Percentiles rank a stretch among this genome's conserved stretches.
phyloP scores from a whole-genome alignment of 2,329 filamentous ascomycete genomes.

The Curvularia sp. region DNA sequence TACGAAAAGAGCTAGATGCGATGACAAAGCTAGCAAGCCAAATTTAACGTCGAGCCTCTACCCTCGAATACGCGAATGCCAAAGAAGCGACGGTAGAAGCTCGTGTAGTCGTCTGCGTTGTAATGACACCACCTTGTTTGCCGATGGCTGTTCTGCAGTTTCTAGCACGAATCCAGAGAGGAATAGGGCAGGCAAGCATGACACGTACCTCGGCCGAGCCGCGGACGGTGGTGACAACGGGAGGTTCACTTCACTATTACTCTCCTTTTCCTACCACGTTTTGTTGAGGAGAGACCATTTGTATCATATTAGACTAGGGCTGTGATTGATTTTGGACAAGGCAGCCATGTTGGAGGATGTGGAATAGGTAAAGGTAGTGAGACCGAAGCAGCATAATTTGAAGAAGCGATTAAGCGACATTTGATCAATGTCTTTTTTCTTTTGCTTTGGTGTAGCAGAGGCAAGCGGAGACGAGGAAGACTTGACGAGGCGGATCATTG shows the following conservation, averaged over 20 bases:
- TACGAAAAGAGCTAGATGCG: slow-evolving; percentile 37
- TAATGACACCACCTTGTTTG: slow-evolving; percentile 3
- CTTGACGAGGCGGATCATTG: not conserved
- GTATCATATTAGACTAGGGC: slow-evolving; percentile 20
- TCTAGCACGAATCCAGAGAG: not conserved
- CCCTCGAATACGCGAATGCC: slow-evolving; percentile 10
- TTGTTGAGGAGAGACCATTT: slow-evolving; percentile 10
- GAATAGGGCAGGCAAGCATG: slow-evolving; percentile 4
- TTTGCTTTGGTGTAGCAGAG: not conserved
- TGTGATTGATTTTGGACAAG: slow-evolving; percentile 8
- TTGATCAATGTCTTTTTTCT: slow-evolving; percentile 2
- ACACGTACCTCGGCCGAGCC: slow-evolving; percentile 13
- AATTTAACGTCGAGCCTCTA: slow-evolving; percentile 10
- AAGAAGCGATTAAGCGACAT: slow-evolving; percentile 17
- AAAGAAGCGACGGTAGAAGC: slow-evolving; percentile 2
- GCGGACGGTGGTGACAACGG: slow-evolving; percentile 15
- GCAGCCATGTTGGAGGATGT: not conserved
- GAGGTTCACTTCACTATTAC: slow-evolving; percentile 10
- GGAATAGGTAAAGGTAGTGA: slow-evolving; percentile 1
- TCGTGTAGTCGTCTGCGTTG: slow-evolving; percentile 1
- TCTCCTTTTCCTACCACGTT: not conserved
- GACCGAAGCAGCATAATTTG: slow-evolving; percentile 12
- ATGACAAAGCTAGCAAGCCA: not conserved
- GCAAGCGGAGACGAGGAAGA: not conserved
- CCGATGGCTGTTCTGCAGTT: slow-evolving; percentile 4